Base-by-base conservation (phyloP, 2,329 filamentous ascomycete species). In the Macrophomina pseudophaseolina region DNA sequence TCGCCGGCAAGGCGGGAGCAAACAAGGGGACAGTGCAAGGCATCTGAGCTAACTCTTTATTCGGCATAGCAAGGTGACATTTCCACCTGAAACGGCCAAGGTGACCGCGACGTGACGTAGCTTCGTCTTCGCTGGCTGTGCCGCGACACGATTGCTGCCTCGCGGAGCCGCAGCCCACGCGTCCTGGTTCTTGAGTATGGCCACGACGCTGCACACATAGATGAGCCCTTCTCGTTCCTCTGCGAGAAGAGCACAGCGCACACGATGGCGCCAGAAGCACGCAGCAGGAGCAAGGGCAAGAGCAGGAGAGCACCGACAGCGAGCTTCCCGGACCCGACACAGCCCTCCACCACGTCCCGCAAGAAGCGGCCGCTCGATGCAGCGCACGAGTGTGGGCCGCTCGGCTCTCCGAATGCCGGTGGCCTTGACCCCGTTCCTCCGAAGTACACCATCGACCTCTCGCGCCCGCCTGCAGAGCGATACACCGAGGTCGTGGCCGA, bases 361-460 rank as follows among this genome's bases (percentile, higher is more conserved):
- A 33, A 42, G 28, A 33, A 40, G 18, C 38, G 48, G 4, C 48
- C 60, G 18, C 48, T 18, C 2, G 9, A 46, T 33, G 46, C 60
- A 40, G 48, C n/a, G 14, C 38, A 54, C 12, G 48, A 56, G 30
- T 33, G 42, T 1, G 33, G 33, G 12, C 40, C 40, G 16, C 48
- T 54, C 8, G 6, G 28, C 2, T 2, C 4, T 6, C 52, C 18
- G n/a, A 28, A 49, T 3, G 23, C 58, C 2, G 58, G 28, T 12
- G 4, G 3, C 3, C 49, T 49, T 9, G 42, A 48, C 44, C 42
- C n/a, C 1, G n/a, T 62, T 4, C 72, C 74, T 12, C 82, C 82
- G 7, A 70, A 73, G 9, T 84, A 82, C 71, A 78, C 70, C 12
- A 87, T 88, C 69, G 82, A 89, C 69, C 80, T 88, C 3, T 85